Percentiles rank a stretch among this genome's conserved stretches.
These are phyloP conservation scores for Aureobasidium musti DNA, from an alignment of 2,329 filamentous ascomycete genomes.

Conservation along the genomic window DNA sequence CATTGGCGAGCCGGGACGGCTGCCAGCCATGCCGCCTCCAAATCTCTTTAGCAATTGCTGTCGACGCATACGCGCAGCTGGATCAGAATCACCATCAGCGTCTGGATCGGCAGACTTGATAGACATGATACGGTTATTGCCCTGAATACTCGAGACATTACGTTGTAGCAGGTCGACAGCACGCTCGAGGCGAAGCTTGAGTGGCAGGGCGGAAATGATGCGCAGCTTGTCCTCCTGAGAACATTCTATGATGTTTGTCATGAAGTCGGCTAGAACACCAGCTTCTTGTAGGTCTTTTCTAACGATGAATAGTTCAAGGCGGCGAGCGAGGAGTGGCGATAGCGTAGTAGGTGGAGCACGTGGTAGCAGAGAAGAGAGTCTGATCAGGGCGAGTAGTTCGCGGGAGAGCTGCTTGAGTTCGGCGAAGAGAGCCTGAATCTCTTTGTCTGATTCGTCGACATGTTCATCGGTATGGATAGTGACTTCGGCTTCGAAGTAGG, in stretches of 20 bases:
- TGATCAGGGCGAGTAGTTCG: slow-evolving; percentile 80
- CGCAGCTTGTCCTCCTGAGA: slow-evolving; percentile 89
- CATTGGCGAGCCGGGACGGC: slow-evolving; percentile 30
- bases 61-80: slow-evolving; percentile 47
- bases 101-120: slow-evolving; percentile 60
- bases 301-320: slow-evolving; percentile 83
- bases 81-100: slow-evolving; percentile 37
- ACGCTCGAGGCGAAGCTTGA: slow-evolving; percentile 74
- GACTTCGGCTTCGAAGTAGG: slow-evolving; percentile 84
- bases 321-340: slow-evolving; percentile 80
- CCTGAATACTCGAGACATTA: slow-evolving; percentile 81
- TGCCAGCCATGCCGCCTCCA: slow-evolving; percentile 38
- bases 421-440: slow-evolving; percentile 70
- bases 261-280: slow-evolving; percentile 87
- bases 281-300: slow-evolving; percentile 81
- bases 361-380: slow-evolving; percentile 81
- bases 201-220: slow-evolving; percentile 76
- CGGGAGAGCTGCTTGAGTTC: slow-evolving; percentile 81
- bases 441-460: slow-evolving; percentile 56
- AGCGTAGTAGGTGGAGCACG: slow-evolving; percentile 66
- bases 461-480: slow-evolving; percentile 65
- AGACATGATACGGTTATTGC: slow-evolving; percentile 80
- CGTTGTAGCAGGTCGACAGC: slow-evolving; percentile 82
- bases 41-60: slow-evolving; percentile 45
- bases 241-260: slow-evolving; percentile 88